phyloP scores from a whole-genome alignment of 805 yeast species.

The Candida wancherniae region DNA sequence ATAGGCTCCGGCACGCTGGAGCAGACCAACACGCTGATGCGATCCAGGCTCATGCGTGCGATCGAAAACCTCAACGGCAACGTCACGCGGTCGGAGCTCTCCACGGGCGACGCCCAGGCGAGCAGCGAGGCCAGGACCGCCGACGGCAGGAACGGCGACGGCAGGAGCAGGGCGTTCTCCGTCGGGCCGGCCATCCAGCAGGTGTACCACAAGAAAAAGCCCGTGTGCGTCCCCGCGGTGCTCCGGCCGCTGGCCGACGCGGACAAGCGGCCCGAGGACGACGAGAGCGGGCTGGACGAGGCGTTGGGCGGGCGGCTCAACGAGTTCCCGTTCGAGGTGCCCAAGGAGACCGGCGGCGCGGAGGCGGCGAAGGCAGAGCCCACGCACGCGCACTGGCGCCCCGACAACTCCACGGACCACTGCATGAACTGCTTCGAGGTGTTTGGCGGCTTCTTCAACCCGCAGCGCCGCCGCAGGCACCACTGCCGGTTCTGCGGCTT shows the following conservation, averaged over 20 bases:
- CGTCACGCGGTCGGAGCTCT: conserved; percentile 9
- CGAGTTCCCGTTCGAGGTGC: conserved; percentile 12
- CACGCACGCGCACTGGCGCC: conserved; percentile 50
- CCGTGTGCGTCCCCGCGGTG: conserved; percentile 50
- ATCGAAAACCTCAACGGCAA: conserved; percentile 15
- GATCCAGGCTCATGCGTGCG: conserved; percentile 17
- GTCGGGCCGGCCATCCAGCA: conserved; percentile 24
- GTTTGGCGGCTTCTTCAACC: conserved; percentile 28
- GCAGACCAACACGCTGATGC: conserved; percentile 1
- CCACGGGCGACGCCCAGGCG: not conserved
- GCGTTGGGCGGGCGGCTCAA: conserved; percentile 7
- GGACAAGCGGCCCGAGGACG: conserved; percentile 8
- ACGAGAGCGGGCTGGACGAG: conserved; percentile 10
- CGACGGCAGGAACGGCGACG: conserved; percentile 5
- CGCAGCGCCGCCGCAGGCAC: conserved; percentile 18
- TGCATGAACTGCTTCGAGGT: conserved; percentile 41
- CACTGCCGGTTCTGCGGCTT: conserved; percentile 17
- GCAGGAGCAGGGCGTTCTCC: conserved; percentile 1
- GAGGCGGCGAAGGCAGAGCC: conserved; percentile 32
- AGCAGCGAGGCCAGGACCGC: not conserved
- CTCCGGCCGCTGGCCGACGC: conserved; percentile 34
- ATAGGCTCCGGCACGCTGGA: conserved; percentile 1
- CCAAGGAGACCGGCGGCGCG: conserved; percentile 3
- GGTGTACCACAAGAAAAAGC: conserved; percentile 44
- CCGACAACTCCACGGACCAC: conserved; percentile 34